phyloP scores from a whole-genome alignment of 176 grass and related monocot species.

The Musa beccarii region DNA sequence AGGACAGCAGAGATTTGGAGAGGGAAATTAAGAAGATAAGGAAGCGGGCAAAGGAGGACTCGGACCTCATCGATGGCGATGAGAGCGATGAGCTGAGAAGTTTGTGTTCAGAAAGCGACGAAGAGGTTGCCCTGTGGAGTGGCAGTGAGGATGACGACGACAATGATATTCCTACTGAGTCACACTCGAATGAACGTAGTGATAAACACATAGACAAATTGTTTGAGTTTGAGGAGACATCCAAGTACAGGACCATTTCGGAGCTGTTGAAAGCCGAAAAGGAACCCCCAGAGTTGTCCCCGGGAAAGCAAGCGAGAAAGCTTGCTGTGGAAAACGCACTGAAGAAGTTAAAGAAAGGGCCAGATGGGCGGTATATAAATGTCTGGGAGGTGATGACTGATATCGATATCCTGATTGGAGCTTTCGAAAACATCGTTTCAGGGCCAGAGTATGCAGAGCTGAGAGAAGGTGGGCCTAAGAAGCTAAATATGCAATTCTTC shows the following conservation, averaged over 20 bases:
- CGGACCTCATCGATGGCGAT: slow-evolving; percentile 71
- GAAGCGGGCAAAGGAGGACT: slow-evolving; percentile 53
- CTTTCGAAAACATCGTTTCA: slow-evolving; percentile 90
- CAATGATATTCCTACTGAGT: slow-evolving; percentile 59
- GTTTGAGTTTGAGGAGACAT: slow-evolving; percentile 90
- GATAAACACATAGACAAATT: slow-evolving; percentile 84
- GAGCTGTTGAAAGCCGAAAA: slow-evolving; percentile 76
- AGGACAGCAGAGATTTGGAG: slow-evolving; percentile 43
- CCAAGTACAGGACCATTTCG: slow-evolving; percentile 71
- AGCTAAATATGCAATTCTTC: slow-evolving; percentile 90
- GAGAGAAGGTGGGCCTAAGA: slow-evolving; percentile 78
- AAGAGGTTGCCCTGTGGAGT: slow-evolving; percentile 79
- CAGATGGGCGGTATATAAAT: slow-evolving; percentile 72
- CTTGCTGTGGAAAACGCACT: slow-evolving; percentile 94
- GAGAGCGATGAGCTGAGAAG: slow-evolving; percentile 82
- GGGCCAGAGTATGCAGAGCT: slow-evolving; percentile 81
- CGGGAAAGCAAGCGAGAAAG: slow-evolving; percentile 87
- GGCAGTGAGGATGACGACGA: slow-evolving; percentile 73
- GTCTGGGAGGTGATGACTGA: slow-evolving; percentile 87
- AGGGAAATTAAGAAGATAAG: slow-evolving; percentile 86
- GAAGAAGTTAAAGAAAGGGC: slow-evolving; percentile 87
- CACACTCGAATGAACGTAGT: slow-evolving; percentile 59
- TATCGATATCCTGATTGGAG: slow-evolving; percentile 91
- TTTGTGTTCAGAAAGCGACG: slow-evolving; percentile 77
- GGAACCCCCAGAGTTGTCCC: slow-evolving; percentile 79